These are phyloP conservation scores for Candida taoyuanica DNA, from an alignment of 805 yeast genomes.

Conservation along the genomic window DNA sequence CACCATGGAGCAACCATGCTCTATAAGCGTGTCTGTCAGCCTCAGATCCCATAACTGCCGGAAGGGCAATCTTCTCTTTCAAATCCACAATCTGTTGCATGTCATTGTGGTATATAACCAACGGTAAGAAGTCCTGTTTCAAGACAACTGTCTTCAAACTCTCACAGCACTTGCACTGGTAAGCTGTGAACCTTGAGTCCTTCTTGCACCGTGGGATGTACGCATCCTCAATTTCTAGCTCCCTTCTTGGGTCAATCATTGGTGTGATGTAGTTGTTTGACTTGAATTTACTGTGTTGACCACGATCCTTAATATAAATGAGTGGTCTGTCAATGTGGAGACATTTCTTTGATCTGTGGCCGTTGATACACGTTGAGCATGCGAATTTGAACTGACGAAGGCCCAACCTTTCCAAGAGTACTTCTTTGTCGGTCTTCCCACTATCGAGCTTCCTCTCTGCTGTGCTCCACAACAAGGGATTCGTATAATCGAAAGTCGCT, in stretches of 20 bases:
- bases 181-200: neutral
- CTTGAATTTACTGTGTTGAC: constrained; percentile 3
- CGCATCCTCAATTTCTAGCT: neutral
- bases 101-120: neutral
- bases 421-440: neutral
- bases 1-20: neutral
- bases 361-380: constrained; percentile 5
- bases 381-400: constrained; percentile 4
- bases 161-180: neutral
- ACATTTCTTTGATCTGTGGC: constrained; percentile 4
- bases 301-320: constrained; percentile 5
- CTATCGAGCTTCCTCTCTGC: neutral
- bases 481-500: neutral
- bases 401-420: neutral
- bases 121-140: neutral
- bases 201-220: constrained; percentile 1
- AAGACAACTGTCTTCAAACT: neutral
- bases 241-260: constrained; percentile 1
- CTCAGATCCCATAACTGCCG: neutral
- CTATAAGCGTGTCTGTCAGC: neutral
- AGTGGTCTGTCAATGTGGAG: constrained; percentile 1
- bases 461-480: neutral
- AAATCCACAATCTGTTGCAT: neutral
- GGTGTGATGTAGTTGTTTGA: constrained; percentile 3
- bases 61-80: neutral